Base-by-base conservation (phyloP, 2,329 filamentous ascomycete genomes). In the Colletotrichum melonis region DNA sequence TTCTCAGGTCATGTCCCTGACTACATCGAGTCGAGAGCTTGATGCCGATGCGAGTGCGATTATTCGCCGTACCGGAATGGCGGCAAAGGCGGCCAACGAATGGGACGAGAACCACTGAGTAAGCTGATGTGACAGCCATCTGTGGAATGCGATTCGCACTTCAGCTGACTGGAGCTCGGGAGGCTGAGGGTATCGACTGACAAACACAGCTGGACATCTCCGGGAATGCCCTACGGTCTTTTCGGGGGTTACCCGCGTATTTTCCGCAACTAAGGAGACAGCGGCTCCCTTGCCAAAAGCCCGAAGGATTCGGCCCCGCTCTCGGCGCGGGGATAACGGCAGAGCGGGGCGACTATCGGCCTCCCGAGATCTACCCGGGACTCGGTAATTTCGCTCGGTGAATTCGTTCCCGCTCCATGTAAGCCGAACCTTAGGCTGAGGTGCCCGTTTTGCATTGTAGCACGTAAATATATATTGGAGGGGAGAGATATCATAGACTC, bases 281-380 rank as follows among this genome's bases (percentile, higher is more conserved):
- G 35, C 56, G 55, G 28, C 16, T 22, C 42, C 55, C 70, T 35
- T 73, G 60, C 16, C 35, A 52, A 32, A 49, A 49, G 24, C 28
- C 67, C 60, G 70, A 73, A 62, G 32, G 30, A 28, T 46, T 57
- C 67, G 70, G 67, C 60, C 60, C 70, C 67, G 56, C 67, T 42
- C 2, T 8, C 32, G 63, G 56, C 26, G 26, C 67, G 71, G 67
- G 28, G 7, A 57, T 62, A 66, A 19, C 22, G 46, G 46, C 28
- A 16, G 32, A 32, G 16, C 49, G 67, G 70, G 12, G 1, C 46
- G 24, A 3, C 1, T 11, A 1, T 66, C 54, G 55, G 35, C 46
- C 16, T 2, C 24, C 1, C 11, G 42, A 26, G 24, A 7, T 32
- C 56, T 22, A 28, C 38, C 26, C 26, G 8, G 54, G 11, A 59